Percentiles rank a stretch among this genome's conserved stretches.
phyloP scores from a whole-genome alignment of 768 basidiomycete species.

The Mycena haematopus region DNA sequence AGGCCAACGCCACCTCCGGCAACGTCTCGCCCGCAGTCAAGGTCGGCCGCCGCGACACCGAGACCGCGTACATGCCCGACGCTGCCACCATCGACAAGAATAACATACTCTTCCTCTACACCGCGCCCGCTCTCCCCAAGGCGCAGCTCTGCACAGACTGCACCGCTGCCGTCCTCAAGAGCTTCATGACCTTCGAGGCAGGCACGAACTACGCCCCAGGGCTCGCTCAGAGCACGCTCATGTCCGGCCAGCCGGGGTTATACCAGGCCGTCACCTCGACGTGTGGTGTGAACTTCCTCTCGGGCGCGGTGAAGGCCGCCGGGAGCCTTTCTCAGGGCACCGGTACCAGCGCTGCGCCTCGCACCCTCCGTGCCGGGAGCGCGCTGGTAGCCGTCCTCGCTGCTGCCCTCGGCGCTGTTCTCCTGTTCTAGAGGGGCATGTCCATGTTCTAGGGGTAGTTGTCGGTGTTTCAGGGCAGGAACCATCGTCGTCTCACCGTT shows the following conservation, averaged over 20 bases:
- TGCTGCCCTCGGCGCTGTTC: constrained; percentile 36
- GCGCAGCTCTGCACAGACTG: constrained; percentile 78
- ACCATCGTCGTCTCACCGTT: too few relatives aligned
- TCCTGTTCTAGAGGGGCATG: constrained; percentile 19
- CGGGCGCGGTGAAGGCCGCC: constrained; percentile 69
- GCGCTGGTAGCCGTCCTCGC: constrained; percentile 38
- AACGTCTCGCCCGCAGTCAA: constrained; percentile 31
- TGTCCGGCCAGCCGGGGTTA: constrained; percentile 68
- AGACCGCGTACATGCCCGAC: constrained; percentile 56
- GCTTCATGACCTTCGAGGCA: constrained; percentile 82
- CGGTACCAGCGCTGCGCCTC: constrained; percentile 33
- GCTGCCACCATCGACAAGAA: constrained; percentile 55
- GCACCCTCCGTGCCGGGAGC: constrained; percentile 32
- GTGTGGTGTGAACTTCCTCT: constrained; percentile 79
- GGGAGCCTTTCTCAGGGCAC: constrained; percentile 52
- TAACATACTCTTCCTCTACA: constrained; percentile 82
- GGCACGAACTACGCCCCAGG: constrained; percentile 78
- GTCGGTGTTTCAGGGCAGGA: too few relatives aligned
- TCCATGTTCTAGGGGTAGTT: too few relatives aligned
- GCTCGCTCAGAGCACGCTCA: constrained; percentile 63
- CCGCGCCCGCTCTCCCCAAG: constrained; percentile 49
- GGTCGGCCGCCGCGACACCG: constrained; percentile 35
- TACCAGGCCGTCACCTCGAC: constrained; percentile 65
- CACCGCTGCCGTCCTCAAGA: constrained; percentile 74
- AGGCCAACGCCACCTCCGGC: constrained; percentile 44